Conservation (phyloP, 805 yeast genomes). For the Clavispora fructus region DNA sequence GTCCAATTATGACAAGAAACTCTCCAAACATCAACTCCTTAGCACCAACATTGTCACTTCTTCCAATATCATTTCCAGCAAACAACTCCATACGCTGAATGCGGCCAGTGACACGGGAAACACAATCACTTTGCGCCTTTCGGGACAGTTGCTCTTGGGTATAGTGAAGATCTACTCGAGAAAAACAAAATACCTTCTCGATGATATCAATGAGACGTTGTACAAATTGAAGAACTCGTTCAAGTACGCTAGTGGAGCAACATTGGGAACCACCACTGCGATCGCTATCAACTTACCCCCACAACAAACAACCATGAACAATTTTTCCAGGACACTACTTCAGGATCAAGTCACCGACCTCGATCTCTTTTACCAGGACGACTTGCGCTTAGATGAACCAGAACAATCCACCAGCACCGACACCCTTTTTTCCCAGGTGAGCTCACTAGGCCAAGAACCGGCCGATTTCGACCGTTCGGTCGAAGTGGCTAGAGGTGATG, state of each 20-base stretch:
- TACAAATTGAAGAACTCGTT: slow-evolving; percentile 67
- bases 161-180: slow-evolving; percentile 82
- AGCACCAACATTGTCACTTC: slow-evolving; percentile 65
- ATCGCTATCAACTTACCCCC: slow-evolving; percentile 53
- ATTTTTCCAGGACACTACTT: slow-evolving; percentile 55
- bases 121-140: slow-evolving; percentile 70
- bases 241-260: slow-evolving; percentile 33
- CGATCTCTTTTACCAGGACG: slow-evolving; percentile 67
- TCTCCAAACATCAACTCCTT: slow-evolving; percentile 66
- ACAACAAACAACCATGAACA: slow-evolving; percentile 55
- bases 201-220: slow-evolving; percentile 77
- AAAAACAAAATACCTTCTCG: slow-evolving; percentile 75
- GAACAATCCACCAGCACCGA: slow-evolving; percentile 1
- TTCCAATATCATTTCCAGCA: slow-evolving; percentile 40
- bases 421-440: slow-evolving; percentile 6
- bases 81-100: slow-evolving; percentile 47
- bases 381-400: slow-evolving; percentile 31
- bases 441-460: slow-evolving; percentile 29
- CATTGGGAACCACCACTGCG: slow-evolving; percentile 22
- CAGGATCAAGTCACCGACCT: slow-evolving; percentile 76
- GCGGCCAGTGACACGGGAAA: slow-evolving; percentile 17
- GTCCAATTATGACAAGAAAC: slow-evolving; percentile 76
- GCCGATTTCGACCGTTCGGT: slow-evolving; percentile 50
- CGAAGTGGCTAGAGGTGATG: slow-evolving; percentile 56
- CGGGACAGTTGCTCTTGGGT: slow-evolving; percentile 83